Evolutionary conservation across 768 basidiomycete genomes (phyloP).

Genomic region (Tricholoma sp.): DNA sequence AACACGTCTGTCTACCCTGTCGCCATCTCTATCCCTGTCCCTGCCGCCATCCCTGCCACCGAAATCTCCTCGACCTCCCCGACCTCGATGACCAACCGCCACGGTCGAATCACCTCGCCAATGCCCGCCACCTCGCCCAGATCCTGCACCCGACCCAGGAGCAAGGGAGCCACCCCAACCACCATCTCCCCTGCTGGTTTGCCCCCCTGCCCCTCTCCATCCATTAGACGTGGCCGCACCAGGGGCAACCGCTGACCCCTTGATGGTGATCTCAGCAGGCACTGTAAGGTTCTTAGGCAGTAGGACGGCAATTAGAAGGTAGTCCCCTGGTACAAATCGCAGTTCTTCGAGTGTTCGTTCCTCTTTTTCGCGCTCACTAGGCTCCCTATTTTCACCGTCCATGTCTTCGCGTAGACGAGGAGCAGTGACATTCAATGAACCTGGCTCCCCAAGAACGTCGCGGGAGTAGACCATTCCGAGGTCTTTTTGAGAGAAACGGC

Average conservation of each 20-base stretch:
- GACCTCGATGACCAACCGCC: slow-evolving; percentile 36
- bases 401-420: slow-evolving; percentile 55
- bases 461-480: slow-evolving; percentile 79
- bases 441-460: slow-evolving; percentile 80
- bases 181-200: slow-evolving; percentile 37
- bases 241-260: slow-evolving; percentile 36
- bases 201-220: slow-evolving; percentile 30
- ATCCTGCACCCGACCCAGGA: slow-evolving; percentile 25
- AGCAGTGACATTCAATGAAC: slow-evolving; percentile 50
- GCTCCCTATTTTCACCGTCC: slow-evolving; percentile 28
- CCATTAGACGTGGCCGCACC: slow-evolving; percentile 23
- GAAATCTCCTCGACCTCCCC: slow-evolving; percentile 28
- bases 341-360: slow-evolving; percentile 76
- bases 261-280: slow-evolving; percentile 48
- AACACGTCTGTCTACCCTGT: slow-evolving; percentile 34
- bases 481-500: slow-evolving; percentile 70
- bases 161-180: slow-evolving; percentile 43
- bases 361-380: slow-evolving; percentile 46
- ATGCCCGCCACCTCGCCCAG: slow-evolving; percentile 59
- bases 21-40: slow-evolving; percentile 31
- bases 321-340: slow-evolving; percentile 78
- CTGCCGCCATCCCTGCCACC: slow-evolving; percentile 16
- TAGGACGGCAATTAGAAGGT: slow-evolving; percentile 66
- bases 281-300: slow-evolving; percentile 62
- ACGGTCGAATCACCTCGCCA: slow-evolving; percentile 70